These are phyloP conservation scores for Ramalina peruviana DNA, from an alignment of 495 filamentous ascomycete species.

Conservation along the genomic window DNA sequence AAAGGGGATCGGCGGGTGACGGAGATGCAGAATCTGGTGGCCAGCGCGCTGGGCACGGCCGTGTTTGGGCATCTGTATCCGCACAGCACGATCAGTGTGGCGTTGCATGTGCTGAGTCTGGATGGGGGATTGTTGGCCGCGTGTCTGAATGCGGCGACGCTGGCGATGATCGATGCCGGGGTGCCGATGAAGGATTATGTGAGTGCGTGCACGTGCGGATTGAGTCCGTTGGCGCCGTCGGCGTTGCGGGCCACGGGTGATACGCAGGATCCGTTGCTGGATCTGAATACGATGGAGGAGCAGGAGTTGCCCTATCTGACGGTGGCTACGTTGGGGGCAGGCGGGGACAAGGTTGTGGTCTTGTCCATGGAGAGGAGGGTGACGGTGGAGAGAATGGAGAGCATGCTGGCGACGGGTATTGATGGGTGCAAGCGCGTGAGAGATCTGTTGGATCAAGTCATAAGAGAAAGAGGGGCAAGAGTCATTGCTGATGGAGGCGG, in stretches of 20 bases:
- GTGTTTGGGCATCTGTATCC: constrained; percentile 82
- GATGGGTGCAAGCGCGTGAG: constrained; percentile 83
- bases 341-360: constrained; percentile 58
- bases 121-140: constrained; percentile 86
- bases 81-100: constrained; percentile 68
- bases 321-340: constrained; percentile 56
- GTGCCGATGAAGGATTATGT: constrained; percentile 89
- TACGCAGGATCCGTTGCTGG: constrained; percentile 73
- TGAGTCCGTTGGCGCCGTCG: constrained; percentile 49
- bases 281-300: constrained; percentile 77
- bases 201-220: constrained; percentile 73
- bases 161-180: constrained; percentile 87
- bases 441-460: constrained; percentile 57
- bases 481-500: constrained; percentile 29
- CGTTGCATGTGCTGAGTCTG: constrained; percentile 73
- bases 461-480: constrained; percentile 48
- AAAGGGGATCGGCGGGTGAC: constrained; percentile 63
- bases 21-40: constrained; percentile 66
- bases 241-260: constrained; percentile 40
- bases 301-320: constrained; percentile 82
- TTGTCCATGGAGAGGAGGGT: constrained; percentile 75
- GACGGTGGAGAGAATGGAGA: constrained; percentile 63
- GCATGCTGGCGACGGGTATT: constrained; percentile 80
- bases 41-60: constrained; percentile 54
- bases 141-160: constrained; percentile 79